phyloP scores from a whole-genome alignment of 345 rosid genomes.

The Laguncularia racemosa region DNA sequence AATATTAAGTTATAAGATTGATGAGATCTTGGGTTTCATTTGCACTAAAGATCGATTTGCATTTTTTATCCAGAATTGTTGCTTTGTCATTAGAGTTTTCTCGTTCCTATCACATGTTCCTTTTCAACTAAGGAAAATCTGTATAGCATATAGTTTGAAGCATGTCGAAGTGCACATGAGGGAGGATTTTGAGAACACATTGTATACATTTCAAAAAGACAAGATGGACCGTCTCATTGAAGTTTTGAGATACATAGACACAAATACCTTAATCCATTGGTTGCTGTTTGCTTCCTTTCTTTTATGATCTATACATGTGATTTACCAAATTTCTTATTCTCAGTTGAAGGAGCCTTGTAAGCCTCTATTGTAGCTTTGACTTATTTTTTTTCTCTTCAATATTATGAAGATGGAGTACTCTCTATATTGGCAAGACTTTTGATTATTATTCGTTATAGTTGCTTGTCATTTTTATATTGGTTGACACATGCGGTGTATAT shows the following conservation, averaged over 20 bases:
- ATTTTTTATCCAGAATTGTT: too few relatives aligned
- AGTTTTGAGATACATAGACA: slow-evolving; percentile 67
- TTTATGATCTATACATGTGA: background rate
- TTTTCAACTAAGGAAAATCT: slow-evolving; percentile 9
- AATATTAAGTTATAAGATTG: too few relatives aligned
- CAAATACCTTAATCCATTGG: slow-evolving; percentile 79
- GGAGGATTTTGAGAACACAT: slow-evolving; percentile 60
- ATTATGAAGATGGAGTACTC: slow-evolving; percentile 55
- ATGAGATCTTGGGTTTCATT: too few relatives aligned
- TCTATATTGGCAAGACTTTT: slow-evolving; percentile 42
- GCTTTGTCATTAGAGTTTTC: background rate
- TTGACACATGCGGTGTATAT: background rate
- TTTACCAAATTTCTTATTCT: slow-evolving; percentile 11
- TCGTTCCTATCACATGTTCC: background rate
- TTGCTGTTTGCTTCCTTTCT: slow-evolving; percentile 16
- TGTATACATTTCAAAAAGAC: slow-evolving; percentile 36
- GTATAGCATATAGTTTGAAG: slow-evolving; percentile 40
- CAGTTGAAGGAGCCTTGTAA: slow-evolving; percentile 46
- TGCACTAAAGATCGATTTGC: background rate
- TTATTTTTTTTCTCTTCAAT: slow-evolving; percentile 25
- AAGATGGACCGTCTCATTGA: slow-evolving; percentile 62
- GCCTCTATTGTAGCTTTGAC: slow-evolving; percentile 21
- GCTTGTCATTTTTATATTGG: background rate
- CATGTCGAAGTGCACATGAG: slow-evolving; percentile 65
- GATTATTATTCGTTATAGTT: background rate